Evolutionary conservation across 805 yeast genomes (phyloP).

Genomic region (Wickerhamomyces subpelliculosus): DNA sequence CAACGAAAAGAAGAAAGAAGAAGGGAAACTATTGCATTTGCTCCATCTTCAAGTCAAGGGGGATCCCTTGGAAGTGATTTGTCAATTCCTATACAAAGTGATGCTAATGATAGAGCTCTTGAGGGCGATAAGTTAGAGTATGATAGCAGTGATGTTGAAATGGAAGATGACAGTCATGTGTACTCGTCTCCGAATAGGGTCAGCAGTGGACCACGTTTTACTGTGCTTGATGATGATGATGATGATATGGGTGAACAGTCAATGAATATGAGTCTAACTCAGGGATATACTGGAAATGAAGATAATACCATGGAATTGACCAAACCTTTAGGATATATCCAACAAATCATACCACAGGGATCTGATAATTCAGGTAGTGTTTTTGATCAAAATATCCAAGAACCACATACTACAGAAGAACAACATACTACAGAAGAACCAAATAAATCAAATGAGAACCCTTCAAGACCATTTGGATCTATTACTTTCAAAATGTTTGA

Average conservation of each 20-base stretch:
- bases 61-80: no score
- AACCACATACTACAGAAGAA: not conserved
- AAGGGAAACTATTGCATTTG: conserved; percentile 21
- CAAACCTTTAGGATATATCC: conserved; percentile 17
- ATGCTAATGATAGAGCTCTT: no score
- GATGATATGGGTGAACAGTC: no score
- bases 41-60: conserved; percentile 10
- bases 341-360: no score
- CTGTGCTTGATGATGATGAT: conserved; percentile 16
- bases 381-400: no score
- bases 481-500: conserved; percentile 20
- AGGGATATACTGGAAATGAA: conserved; percentile 6
- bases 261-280: conserved; percentile 15
- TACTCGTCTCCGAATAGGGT: conserved; percentile 15
- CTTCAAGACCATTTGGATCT: conserved; percentile 18
- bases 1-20: conserved; percentile 16
- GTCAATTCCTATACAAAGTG: no score
- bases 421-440: not conserved
- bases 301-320: conserved; percentile 23
- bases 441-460: no score
- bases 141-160: conserved; percentile 22
- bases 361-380: no score
- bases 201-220: conserved; percentile 5
- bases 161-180: conserved; percentile 19
- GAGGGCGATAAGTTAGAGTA: no score